Evolutionary conservation across 2,329 filamentous ascomycete genomes (phyloP), one percentile per base, ranked within the genome.

Genomic region (Elsinoe perseae): DNA sequence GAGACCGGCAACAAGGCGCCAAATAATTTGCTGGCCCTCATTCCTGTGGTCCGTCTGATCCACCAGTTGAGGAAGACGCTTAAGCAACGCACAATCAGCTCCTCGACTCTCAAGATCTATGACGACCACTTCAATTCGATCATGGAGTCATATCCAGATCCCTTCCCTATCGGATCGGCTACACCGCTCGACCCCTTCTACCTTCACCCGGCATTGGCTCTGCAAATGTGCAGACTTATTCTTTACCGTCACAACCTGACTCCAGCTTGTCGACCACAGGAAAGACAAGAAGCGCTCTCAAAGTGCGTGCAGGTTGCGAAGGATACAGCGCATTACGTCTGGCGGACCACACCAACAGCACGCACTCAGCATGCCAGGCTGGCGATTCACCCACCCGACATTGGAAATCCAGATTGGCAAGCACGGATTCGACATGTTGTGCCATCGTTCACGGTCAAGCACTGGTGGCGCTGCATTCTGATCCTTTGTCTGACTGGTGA

Each of bases 211-310:
- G 76, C 95, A 7, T 80, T 87, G 28, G 85, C 89, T 64, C 80
- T 97, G 7, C 85, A 95, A 59, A 87, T 89, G 59, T 85, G 86
- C 14, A 85, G 89, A n/a, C 80, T 96, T 27, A 77, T 93, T 34
- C 80, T 98, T 7, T 89, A 95, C 70, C 83, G 93, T 40, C 90
- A 95, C 65, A 96, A 97, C 65, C 77, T 97, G 7, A 84, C 84
- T 0, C 87, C 90, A 0, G 76, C 76, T 8, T 90, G 86, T 65
- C 78, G 84, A 0, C 70, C 75, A 1, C 78, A 85, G 28, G 81
- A 85, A 40, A 82, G 92, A 42, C 72, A 78, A 2, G 80, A 82
- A 5, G 90, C 93, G 1, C 74, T 96, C 25, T 85, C 91, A 58
- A 82, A 86, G 61, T 96, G 92, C 68, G 80, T 85, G 1, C 76